Conservation (phyloP, 257 asterid species). For the Solanum microdontum region DNA sequence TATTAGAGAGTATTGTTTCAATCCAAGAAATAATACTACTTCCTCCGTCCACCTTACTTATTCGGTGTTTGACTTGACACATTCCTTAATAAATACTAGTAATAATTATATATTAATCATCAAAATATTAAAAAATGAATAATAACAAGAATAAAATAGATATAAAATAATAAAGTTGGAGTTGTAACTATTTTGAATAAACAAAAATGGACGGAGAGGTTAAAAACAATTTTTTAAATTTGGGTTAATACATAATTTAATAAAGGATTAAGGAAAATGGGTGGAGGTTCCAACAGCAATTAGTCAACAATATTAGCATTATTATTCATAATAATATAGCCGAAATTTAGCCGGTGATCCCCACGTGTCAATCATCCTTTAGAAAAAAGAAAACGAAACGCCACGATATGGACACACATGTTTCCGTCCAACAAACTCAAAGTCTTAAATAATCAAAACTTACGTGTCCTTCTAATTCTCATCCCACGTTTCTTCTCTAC, state of each 20-base stretch:
- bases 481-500: background rate
- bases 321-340: background rate
- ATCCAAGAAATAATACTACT: too few species aligned
- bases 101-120: too few species aligned
- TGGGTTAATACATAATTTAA: background rate
- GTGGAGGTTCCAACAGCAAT: background rate
- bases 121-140: too few species aligned
- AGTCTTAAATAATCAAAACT: background rate
- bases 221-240: too few species aligned
- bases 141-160: too few species aligned
- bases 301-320: background rate
- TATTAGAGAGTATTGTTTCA: too few species aligned
- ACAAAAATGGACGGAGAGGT: background rate
- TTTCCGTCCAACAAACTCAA: background rate
- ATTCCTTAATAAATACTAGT: too few species aligned
- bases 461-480: background rate
- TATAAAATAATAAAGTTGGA: too few species aligned
- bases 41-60: too few species aligned
- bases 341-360: background rate
- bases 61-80: too few species aligned
- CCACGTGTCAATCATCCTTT: background rate
- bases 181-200: too few species aligned
- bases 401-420: background rate
- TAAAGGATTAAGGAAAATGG: background rate
- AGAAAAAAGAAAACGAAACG: background rate